Evolutionary conservation across 2,329 filamentous ascomycete species (phyloP).

Genomic region (Beauveria sp.): DNA sequence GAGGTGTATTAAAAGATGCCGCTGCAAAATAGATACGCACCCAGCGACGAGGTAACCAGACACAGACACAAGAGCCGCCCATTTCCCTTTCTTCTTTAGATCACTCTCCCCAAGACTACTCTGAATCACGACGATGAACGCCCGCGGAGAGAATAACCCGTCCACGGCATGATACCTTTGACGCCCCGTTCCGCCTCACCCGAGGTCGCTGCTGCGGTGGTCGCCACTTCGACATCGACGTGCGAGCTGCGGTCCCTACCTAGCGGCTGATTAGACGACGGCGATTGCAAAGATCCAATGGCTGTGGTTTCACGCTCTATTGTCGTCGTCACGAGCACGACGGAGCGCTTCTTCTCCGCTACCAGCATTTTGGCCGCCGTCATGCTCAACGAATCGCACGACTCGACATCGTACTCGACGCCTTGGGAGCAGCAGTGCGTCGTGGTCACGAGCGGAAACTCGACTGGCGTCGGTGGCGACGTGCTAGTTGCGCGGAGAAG

Average conservation of each 20-base stretch:
- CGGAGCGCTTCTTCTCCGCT: not conserved
- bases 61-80: not conserved
- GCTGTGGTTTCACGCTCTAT: constrained; percentile 5
- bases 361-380: constrained; percentile 1
- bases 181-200: not conserved
- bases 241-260: not conserved
- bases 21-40: not conserved
- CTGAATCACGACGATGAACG: not conserved
- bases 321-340: constrained; percentile 11
- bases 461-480: constrained; percentile 16
- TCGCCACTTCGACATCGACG: not conserved
- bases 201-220: not conserved
- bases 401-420: constrained; percentile 15
- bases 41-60: not conserved
- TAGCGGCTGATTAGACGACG: not conserved
- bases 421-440: constrained; percentile 14
- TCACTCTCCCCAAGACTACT: no score
- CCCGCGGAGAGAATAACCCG: not conserved
- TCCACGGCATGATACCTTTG: not conserved
- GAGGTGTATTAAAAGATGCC: not conserved
- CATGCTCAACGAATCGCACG: constrained; percentile 5
- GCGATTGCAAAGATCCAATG: not conserved
- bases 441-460: constrained; percentile 20
- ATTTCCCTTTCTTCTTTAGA: not conserved
- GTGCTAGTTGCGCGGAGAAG: not conserved